Evolutionary conservation across 2,329 filamentous ascomycete genomes (phyloP).

Genomic region (Colletotrichum sp.): DNA sequence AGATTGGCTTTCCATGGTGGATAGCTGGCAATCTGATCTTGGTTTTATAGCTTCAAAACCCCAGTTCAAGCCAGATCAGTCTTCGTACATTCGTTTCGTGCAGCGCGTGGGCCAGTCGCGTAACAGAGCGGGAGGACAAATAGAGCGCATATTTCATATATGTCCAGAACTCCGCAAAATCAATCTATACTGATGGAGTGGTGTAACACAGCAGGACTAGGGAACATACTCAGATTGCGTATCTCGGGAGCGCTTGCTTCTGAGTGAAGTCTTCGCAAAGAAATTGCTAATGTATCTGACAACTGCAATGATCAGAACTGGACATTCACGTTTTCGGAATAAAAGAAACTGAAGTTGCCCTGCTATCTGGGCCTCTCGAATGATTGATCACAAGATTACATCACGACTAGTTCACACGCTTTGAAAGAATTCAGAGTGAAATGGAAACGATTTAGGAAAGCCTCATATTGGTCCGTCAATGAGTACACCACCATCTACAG

Average conservation of each 20-base stretch:
- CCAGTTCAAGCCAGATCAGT: accelerated
- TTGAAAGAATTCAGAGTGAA: neutral
- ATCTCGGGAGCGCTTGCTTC: neutral
- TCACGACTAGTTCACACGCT: neutral
- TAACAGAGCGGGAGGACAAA: accelerated
- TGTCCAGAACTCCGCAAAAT: neutral
- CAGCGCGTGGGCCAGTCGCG: neutral
- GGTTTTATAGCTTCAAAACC: neutral
- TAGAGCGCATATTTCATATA: neutral
- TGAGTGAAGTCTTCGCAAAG: neutral
- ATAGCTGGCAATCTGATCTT: neutral
- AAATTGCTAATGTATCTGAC: neutral
- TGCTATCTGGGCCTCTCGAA: neutral
- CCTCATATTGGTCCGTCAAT: neutral
- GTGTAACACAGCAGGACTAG: neutral
- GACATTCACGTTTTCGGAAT: neutral
- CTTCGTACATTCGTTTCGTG: neutral
- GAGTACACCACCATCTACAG: no score
- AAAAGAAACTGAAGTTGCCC: accelerated
- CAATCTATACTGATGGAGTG: accelerated
- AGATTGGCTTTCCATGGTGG: neutral
- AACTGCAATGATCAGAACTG: neutral
- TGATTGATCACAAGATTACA: neutral
- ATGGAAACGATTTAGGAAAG: neutral
- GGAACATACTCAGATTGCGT: neutral